A percentile compares a stretch with the other conserved stretches of the same genome.
Evolutionary conservation across 495 filamentous ascomycete genomes (phyloP).

Genomic region (Penicillium angulare): DNA sequence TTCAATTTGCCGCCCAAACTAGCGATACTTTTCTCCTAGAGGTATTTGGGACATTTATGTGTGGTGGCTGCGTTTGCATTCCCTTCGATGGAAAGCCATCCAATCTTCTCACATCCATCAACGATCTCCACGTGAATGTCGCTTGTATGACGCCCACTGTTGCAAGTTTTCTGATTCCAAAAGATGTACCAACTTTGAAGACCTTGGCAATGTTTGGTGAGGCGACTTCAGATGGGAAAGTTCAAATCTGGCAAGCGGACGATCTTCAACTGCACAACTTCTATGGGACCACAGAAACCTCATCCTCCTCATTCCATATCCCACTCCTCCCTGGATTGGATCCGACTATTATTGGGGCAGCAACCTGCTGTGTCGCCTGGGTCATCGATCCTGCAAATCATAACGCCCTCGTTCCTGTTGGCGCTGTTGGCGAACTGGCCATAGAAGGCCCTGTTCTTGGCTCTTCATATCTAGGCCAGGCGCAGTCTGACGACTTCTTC

Average conservation of each 20-base stretch:
- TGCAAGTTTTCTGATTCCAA: constrained; percentile 44
- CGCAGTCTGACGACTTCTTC: constrained; percentile 45
- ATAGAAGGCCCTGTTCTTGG: constrained; percentile 60
- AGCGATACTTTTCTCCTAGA: constrained; percentile 45
- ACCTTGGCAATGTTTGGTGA: constrained; percentile 43
- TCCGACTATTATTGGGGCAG: constrained; percentile 24
- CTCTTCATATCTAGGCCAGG: constrained; percentile 47
- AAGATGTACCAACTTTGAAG: constrained; percentile 36
- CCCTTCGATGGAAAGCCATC: constrained; percentile 29
- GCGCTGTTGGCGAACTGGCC: constrained; percentile 58
- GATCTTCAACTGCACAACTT: constrained; percentile 26
- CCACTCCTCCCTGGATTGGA: background rate
- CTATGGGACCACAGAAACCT: constrained; percentile 41
- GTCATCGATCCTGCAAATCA: constrained; percentile 55
- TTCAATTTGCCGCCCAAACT: constrained; percentile 56
- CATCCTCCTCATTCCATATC: constrained; percentile 27
- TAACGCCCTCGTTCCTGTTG: constrained; percentile 53
- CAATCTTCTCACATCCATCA: constrained; percentile 33
- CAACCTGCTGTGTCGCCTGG: constrained; percentile 42
- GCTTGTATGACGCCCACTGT: constrained; percentile 46
- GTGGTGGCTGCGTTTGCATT: constrained; percentile 48
- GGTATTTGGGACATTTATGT: constrained; percentile 36
- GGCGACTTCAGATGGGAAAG: background rate
- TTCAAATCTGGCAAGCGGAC: constrained; percentile 28
- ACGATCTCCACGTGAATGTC: constrained; percentile 30